These are phyloP conservation scores for Arthromyces matolae DNA, from an alignment of 768 basidiomycete species.

Conservation along the genomic window DNA sequence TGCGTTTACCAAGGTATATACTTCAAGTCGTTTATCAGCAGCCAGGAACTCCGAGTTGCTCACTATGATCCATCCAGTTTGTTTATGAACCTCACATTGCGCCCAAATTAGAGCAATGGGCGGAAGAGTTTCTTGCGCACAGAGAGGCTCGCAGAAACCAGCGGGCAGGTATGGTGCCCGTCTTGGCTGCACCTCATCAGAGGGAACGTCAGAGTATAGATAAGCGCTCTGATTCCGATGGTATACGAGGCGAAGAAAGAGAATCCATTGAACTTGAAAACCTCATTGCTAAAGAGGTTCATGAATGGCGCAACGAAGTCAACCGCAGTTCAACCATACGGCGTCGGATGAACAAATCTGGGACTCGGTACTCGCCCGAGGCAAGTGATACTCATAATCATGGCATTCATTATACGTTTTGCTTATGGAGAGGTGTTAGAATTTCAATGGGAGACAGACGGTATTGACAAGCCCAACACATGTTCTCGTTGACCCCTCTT, in stretches of 20 bases:
- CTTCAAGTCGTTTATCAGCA: neutral
- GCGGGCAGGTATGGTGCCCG: constrained; percentile 17
- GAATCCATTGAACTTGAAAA: constrained; percentile 46
- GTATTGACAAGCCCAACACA: constrained; percentile 47
- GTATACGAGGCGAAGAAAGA: constrained; percentile 17
- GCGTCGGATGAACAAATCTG: constrained; percentile 26
- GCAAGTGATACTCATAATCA: constrained; percentile 32
- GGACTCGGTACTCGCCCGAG: constrained; percentile 38
- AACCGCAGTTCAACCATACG: constrained; percentile 29
- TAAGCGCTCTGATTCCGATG: constrained; percentile 20
- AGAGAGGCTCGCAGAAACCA: constrained; percentile 30
- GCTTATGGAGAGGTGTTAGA: too few species aligned
- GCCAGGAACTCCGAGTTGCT: neutral
- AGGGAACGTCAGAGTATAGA: constrained; percentile 23
- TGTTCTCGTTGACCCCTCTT: constrained; percentile 36
- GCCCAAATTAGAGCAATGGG: constrained; percentile 51
- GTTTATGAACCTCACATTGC: constrained; percentile 71
- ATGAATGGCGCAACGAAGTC: constrained; percentile 49
- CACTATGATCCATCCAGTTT: constrained; percentile 36
- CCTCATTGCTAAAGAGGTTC: constrained; percentile 47
- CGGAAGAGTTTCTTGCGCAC: constrained; percentile 33
- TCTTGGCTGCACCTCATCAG: constrained; percentile 18
- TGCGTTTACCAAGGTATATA: constrained; percentile 17
- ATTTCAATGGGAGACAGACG: constrained; percentile 18
- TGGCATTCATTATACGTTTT: too few species aligned